phyloP scores from a whole-genome alignment of 2,329 filamentous ascomycete species.

The Pseudocercospora vitis region DNA sequence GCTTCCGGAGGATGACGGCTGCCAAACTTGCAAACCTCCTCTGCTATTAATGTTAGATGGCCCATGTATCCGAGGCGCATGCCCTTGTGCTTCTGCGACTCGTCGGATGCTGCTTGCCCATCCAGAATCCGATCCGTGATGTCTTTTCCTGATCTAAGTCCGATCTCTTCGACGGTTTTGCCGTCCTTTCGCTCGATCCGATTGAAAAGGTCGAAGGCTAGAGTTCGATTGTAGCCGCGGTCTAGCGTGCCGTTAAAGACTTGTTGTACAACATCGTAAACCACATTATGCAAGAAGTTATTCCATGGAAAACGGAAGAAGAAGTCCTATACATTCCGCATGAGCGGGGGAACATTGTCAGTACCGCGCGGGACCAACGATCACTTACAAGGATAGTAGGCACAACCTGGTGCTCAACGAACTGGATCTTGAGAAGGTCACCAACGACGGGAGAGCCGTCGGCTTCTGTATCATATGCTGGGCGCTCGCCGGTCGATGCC shows the following conservation, averaged over 20 bases:
- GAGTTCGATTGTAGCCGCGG: constrained; percentile 82
- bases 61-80: constrained; percentile 98
- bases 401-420: constrained; percentile 90
- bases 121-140: constrained; percentile 90
- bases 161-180: constrained; percentile 26
- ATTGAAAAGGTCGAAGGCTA: constrained; percentile 84
- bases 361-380: not conserved
- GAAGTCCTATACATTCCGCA: constrained; percentile 66
- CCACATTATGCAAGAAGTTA: constrained; percentile 98
- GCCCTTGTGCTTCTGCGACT: constrained; percentile 76
- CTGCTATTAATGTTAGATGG: constrained; percentile 91
- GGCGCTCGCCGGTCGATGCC: constrained; percentile 28
- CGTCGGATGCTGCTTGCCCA: constrained; percentile 83
- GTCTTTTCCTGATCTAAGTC: constrained; percentile 66
- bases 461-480: constrained; percentile 56
- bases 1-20: constrained; percentile 88
- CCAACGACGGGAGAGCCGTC: constrained; percentile 80
- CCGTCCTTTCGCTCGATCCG: constrained; percentile 25
- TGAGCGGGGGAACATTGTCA: constrained; percentile 11
- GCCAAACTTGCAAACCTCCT: constrained; percentile 98
- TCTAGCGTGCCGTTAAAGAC: constrained; percentile 99
- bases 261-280: constrained; percentile 98
- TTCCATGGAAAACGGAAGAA: constrained; percentile 99
- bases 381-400: constrained; percentile 86
- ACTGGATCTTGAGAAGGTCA: constrained; percentile 92